Percentiles rank a stretch among this genome's conserved stretches.
Evolutionary conservation across 257 asterid genomes (phyloP).

Genomic region (Anisodus acutangulus): DNA sequence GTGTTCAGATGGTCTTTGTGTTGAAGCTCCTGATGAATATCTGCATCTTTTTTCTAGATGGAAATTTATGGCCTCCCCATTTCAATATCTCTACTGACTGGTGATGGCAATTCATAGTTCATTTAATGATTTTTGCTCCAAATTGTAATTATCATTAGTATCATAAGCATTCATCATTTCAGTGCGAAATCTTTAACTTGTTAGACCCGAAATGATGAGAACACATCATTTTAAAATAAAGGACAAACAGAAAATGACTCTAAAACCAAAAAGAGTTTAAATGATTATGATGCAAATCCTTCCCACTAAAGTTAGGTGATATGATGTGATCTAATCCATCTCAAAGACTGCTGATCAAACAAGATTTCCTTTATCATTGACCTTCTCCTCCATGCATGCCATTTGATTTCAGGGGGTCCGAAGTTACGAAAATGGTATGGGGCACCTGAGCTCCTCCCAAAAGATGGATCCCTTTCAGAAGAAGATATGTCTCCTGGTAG

Average conservation of each 20-base stretch:
- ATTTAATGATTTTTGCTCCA: not conserved
- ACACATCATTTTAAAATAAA: not conserved
- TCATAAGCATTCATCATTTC: not conserved
- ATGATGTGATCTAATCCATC: not conserved
- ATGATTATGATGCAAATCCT: not conserved
- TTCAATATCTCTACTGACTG: not conserved
- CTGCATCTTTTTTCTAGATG: not conserved
- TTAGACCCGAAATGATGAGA: not conserved
- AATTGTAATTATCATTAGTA: not conserved
- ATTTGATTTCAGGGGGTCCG: slow-evolving; percentile 74
- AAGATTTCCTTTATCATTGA: not conserved
- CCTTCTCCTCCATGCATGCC: slow-evolving; percentile 24
- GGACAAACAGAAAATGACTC: not conserved
- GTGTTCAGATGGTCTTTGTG: not conserved
- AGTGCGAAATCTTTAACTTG: not conserved
- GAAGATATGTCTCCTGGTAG: slow-evolving; percentile 70
- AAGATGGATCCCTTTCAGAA: slow-evolving; percentile 54
- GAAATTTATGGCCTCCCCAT: not conserved
- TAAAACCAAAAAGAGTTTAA: not conserved
- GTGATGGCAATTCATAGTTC: not conserved
- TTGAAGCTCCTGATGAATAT: not conserved
- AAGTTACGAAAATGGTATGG: slow-evolving; percentile 99
- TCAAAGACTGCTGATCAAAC: not conserved
- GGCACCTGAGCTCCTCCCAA: slow-evolving; percentile 74
- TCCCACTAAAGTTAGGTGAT: not conserved